Base-by-base conservation (phyloP, 441 rosid genomes). In the Capsella rubella region DNA sequence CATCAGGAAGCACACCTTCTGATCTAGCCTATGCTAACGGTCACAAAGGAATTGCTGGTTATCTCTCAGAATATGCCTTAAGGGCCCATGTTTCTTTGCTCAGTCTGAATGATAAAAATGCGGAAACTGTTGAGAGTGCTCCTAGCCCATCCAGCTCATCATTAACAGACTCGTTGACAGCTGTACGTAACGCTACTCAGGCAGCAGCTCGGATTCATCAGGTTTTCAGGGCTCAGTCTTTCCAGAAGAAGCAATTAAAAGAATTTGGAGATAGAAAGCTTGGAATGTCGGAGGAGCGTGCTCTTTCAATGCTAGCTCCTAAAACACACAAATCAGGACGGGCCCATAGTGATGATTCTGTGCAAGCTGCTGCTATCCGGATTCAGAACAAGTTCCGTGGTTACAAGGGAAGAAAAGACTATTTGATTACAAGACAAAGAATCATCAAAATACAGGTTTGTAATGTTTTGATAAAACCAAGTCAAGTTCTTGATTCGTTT, bases 21-120 rank as follows among this genome's bases (percentile, higher is more conserved):
- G 99, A 94, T 76, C 80, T 94, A 46, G 99, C 99, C 62, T 89
- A 91, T 55, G 82, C 84, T 56, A 89, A 84, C 64, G 93, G 96
- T 49, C 91, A 91, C 84, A 94, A 90, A 86, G 98, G 98, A 78
- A 94, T 91, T 52, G 88, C 97, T 21, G 99, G 92, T 67, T 94
- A 82, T 79, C 99, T 94, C 67, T 95, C 97, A 13, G 97, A 89
- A 73, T 89, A 82, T 78, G 79, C 85, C 71, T 78, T 90, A 80
- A 82, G 86, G 46, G 69, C 87, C 14, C 91, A 85, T 49, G 87
- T 94, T 68, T 67, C 79, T 35, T 78, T 83, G 50, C 89, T 94
- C 74, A 75, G 81, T 78, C 79, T 91, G 71, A 83, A 87, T 49
- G 85, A 82, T 49, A 67, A 52, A 2, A 67, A 65, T 54, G 80